phyloP scores from a whole-genome alignment of 2,329 filamentous ascomycete genomes.

The Rutstroemia sp. region DNA sequence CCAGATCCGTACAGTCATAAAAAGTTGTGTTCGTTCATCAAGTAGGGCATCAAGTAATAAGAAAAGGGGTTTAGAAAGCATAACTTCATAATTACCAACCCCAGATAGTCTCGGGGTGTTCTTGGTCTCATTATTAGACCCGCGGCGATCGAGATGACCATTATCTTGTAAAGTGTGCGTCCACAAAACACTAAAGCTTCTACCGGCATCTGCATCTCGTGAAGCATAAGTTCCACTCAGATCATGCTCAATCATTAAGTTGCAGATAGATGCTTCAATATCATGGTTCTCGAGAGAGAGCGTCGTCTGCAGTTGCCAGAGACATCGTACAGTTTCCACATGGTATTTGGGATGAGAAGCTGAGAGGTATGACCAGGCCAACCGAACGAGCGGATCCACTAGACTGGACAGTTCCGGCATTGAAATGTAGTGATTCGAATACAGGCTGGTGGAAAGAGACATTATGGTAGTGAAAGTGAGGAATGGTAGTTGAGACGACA shows the following conservation, averaged over 20 bases:
- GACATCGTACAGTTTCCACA: conserved; percentile 78
- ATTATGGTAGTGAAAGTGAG: conserved; percentile 50
- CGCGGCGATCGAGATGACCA: conserved; percentile 39
- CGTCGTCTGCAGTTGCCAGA: conserved; percentile 78
- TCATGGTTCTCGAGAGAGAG: conserved; percentile 61
- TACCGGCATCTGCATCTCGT: conserved; percentile 51
- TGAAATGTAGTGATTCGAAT: conserved; percentile 45
- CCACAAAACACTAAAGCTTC: conserved; percentile 72
- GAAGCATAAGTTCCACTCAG: conserved; percentile 39
- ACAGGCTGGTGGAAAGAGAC: conserved; percentile 50
- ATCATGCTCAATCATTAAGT: conserved; percentile 55
- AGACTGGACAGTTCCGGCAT: conserved; percentile 50
- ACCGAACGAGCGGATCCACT: conserved; percentile 59
- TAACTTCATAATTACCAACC: conserved; percentile 57
- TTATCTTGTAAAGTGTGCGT: conserved; percentile 63
- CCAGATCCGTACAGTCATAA: conserved; percentile 74
- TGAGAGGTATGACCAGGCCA: conserved; percentile 75
- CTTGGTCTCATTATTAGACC: conserved; percentile 32
- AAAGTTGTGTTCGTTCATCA: conserved; percentile 65
- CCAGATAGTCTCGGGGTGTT: conserved; percentile 41
- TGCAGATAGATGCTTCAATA: conserved; percentile 71
- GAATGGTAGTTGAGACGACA: conserved; percentile 38
- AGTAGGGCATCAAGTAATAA: conserved; percentile 71
- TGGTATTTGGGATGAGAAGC: conserved; percentile 86
- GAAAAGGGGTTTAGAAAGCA: conserved; percentile 76